phyloP scores from a whole-genome alignment of 805 yeast genomes.

The Candida nanaspora region DNA sequence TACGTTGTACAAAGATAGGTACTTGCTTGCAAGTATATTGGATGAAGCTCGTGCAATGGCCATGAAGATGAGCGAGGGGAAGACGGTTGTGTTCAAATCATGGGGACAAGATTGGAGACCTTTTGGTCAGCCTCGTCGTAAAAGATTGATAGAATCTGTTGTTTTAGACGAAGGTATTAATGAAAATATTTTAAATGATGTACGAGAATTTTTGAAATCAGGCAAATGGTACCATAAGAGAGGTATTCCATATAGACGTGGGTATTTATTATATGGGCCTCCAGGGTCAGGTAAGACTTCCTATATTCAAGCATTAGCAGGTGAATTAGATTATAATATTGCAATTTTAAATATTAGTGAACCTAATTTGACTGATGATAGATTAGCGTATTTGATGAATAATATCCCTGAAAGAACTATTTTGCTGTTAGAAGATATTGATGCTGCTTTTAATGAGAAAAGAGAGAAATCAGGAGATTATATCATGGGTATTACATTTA shows the following conservation, averaged over 20 bases:
- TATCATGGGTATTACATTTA: slow-evolving; percentile 86
- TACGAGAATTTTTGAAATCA: slow-evolving; percentile 67
- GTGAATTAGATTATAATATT: slow-evolving; percentile 90
- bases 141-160: slow-evolving; percentile 79
- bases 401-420: slow-evolving; percentile 89
- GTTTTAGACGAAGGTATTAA: slow-evolving; percentile 73
- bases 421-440: slow-evolving; percentile 83
- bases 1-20: slow-evolving; percentile 77
- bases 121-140: slow-evolving; percentile 90
- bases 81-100: slow-evolving; percentile 86
- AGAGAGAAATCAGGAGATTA: slow-evolving; percentile 51
- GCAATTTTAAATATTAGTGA: slow-evolving; percentile 90
- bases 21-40: slow-evolving; percentile 55
- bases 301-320: slow-evolving; percentile 94
- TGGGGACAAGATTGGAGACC: slow-evolving; percentile 99
- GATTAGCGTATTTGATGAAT: slow-evolving; percentile 92
- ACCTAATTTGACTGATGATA: slow-evolving; percentile 85
- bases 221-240: slow-evolving; percentile 92
- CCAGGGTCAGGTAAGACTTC: slow-evolving; percentile 98
- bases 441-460: slow-evolving; percentile 80
- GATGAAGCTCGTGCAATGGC: slow-evolving; percentile 84
- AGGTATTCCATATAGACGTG: slow-evolving; percentile 97
- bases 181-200: slow-evolving; percentile 60
- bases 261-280: slow-evolving; percentile 90
- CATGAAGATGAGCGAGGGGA: slow-evolving; percentile 77